Base-by-base conservation (phyloP, 176 grass and related monocot species). In the Pontederia crassipes region DNA sequence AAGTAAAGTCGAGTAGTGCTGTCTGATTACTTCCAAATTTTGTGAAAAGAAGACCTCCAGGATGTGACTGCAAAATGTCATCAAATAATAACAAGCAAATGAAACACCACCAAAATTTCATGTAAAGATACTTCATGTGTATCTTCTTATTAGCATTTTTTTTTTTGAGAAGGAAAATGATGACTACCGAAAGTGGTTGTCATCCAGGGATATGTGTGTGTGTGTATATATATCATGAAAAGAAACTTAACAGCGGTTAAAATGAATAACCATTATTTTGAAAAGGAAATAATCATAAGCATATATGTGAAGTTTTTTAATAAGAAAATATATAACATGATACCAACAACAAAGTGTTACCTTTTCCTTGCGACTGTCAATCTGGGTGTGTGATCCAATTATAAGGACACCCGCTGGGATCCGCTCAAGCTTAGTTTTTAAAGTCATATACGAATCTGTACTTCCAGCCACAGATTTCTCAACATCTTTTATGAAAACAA, bases 351-450 rank as follows among this genome's bases (percentile, higher is more conserved):
- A 65, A 28, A 67, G 13, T 69, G 71, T 17, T 92, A 92, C 93
- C 93, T 98, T 98, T 74, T 98, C 93, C 86, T 98, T 98, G 52
- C 93, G 93, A 69, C 70, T 98, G 57, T 98, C 93, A 67, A 87
- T 62, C 72, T 92, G 93, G 14, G 84, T 81, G 80, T 92, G 93
- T 11, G 82, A 92, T 50, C 82, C 93, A 74, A 98, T 76, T 65
- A 98, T 85, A 68, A 98, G 84, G 74, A 92, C 84, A 77, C 88
- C 93, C 57, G 82, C 68, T 59, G 93, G 85, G 52, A 98, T 72
- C 2, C 40, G 70, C 58, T 98, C 93, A 0, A 98, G 77, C 64
- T 98, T 98, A 65, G n/a, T 85, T 71, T 83, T 92, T 35, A 98
- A 73, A 49, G 84, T 78, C 64, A 63, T 71, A 86, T 83, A 85